Evolutionary conservation across 768 basidiomycete genomes (phyloP), one percentile per base, ranked within the genome.

Genomic region (Boletus sp.): DNA sequence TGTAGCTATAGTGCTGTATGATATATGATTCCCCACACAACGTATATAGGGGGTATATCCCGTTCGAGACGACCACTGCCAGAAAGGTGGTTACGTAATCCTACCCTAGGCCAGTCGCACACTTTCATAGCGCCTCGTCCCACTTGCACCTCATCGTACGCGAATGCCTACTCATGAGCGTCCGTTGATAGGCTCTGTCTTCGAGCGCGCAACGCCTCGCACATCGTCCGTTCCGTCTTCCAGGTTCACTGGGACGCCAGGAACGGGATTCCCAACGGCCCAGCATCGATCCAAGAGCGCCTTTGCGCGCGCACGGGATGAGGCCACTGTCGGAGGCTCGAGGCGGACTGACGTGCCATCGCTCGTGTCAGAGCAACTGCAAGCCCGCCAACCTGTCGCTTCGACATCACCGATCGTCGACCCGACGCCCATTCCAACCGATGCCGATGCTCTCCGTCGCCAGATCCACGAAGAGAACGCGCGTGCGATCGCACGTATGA

Each of bases 381-480:
- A 29, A 9, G n/a, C 7, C 4, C 21, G 14, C 1, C 27, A 41
- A 2, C 13, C 27, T 14, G 11, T 34, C 5, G 23, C 47, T 25
- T 47, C n/a, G 4, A 30, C 23, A 14, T 39, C 39, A 6, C 51
- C 53, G 7, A 43, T 42, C n/a, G 3, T 27, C n/a, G 47, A 60
- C 33, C 7, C 54, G n/a, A 63, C 58, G 13, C 55, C 59, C 27
- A 56, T 63, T 25, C 64, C 58, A 11, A 62, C 64, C 17, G 34
- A 67, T 1, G 68, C 74, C 1, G 57, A 66, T 56, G 72, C 74
- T 45, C 84, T 86, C 79, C 74, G 81, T 51, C 71, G 70, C 10
- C 82, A 82, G 61, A 80, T 85, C 50, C 83, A 81, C 60, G 75
- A 76, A 51, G 88, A 92, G 63, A 94, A 95, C 58, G 76, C 79